Conservation (phyloP, 2,329 filamentous ascomycete genomes). For the Aschersonia sp. region DNA sequence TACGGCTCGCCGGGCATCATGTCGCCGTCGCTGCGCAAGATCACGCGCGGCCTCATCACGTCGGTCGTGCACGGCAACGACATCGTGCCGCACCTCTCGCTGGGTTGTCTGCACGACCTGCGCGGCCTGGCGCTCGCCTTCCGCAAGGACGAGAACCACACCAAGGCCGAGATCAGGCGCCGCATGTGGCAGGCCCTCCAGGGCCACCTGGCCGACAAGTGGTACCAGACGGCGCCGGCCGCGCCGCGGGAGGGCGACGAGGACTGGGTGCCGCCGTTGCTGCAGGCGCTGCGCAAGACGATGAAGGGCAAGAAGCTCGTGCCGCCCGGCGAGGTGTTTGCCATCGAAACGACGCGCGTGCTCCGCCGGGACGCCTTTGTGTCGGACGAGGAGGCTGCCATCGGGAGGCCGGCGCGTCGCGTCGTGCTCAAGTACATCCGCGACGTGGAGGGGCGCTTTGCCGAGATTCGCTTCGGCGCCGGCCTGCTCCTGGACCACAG, state of each 20-base stretch:
- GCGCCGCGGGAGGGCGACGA: conserved; percentile 38
- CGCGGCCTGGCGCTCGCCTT: conserved; percentile 59
- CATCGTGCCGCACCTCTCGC: conserved; percentile 57
- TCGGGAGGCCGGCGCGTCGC: conserved; percentile 52
- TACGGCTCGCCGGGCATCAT: conserved; percentile 64
- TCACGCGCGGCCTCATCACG: conserved; percentile 60
- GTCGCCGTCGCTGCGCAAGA: conserved; percentile 52
- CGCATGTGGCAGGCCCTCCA: conserved; percentile 52
- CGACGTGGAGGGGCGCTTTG: conserved; percentile 56
- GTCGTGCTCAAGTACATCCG: conserved; percentile 56
- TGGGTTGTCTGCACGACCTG: conserved; percentile 61
- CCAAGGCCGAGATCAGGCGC: conserved; percentile 50
- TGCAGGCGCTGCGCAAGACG: conserved; percentile 49
- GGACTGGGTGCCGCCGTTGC: conserved; percentile 52
- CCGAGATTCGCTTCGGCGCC: conserved; percentile 55
- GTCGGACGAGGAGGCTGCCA: conserved; percentile 25
- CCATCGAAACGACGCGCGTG: conserved; percentile 53
- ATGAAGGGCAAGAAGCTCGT: conserved; percentile 58
- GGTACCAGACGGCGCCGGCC: conserved; percentile 27
- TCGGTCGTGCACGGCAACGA: conserved; percentile 61
- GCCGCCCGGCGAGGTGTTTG: conserved; percentile 64
- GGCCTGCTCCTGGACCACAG: conserved; percentile 67
- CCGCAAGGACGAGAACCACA: conserved; percentile 54
- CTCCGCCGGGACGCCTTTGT: conserved; percentile 52
- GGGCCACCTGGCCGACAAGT: conserved; percentile 44